These are phyloP conservation scores for Starmerella bombicola DNA, from an alignment of 805 yeast genomes.

Conservation along the genomic window DNA sequence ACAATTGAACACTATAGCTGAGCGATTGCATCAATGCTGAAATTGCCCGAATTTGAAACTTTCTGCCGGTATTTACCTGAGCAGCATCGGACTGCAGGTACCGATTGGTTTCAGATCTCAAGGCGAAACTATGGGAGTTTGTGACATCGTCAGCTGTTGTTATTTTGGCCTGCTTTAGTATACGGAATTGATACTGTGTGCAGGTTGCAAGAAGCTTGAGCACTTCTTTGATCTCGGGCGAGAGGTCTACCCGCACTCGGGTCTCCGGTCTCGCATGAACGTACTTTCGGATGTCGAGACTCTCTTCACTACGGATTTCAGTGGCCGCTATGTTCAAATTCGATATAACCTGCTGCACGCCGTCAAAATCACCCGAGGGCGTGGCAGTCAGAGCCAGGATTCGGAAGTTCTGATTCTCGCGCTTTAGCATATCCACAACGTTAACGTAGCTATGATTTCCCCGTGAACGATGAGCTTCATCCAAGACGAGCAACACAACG, in stretches of 20 bases:
- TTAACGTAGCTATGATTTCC: conserved; percentile 83
- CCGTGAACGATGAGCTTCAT: conserved; percentile 90
- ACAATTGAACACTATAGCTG: conserved; percentile 41
- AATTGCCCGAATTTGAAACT: conserved; percentile 23
- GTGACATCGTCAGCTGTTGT: conserved; percentile 56
- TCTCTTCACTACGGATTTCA: conserved; percentile 76
- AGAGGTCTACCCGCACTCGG: conserved; percentile 43
- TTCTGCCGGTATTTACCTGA: conserved; percentile 16
- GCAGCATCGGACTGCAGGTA: conserved; percentile 22
- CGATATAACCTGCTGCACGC: conserved; percentile 72
- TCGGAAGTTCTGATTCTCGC: conserved; percentile 56
- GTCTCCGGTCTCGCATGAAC: conserved; percentile 57
- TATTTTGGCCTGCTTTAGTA: conserved; percentile 51
- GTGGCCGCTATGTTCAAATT: conserved; percentile 62
- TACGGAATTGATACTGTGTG: conserved; percentile 48
- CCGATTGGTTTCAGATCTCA: conserved; percentile 54
- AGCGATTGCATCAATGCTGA: conserved; percentile 52
- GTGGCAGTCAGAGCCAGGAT: conserved; percentile 88
- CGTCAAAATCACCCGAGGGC: conserved; percentile 78
- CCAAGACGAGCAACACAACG: conserved; percentile 67
- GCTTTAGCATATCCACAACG: conserved; percentile 53
- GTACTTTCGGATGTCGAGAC: conserved; percentile 66
- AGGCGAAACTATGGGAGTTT: conserved; percentile 26
- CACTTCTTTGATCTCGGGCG: conserved; percentile 44
- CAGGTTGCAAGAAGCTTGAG: conserved; percentile 49